Evolutionary conservation across 208 protist species (phyloP).

Genomic region (Trypanosoma scelopori): DNA sequence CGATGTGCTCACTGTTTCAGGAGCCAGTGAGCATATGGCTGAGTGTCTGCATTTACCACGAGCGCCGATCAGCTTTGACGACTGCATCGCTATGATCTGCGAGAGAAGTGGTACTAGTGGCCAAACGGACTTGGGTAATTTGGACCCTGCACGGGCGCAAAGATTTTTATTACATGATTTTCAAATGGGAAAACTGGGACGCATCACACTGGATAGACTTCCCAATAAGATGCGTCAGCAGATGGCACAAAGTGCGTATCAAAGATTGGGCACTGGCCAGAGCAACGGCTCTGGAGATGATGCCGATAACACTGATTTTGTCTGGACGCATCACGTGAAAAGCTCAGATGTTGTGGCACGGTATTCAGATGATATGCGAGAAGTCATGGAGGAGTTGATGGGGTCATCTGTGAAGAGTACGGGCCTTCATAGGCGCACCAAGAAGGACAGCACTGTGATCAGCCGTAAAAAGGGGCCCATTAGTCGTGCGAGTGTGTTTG

Average conservation of each 20-base stretch:
- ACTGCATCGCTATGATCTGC: constrained; percentile 89
- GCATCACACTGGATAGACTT: constrained; percentile 81
- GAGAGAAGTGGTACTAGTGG: constrained; percentile 83
- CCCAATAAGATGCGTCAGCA: constrained; percentile 49
- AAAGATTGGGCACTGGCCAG: constrained; percentile 1
- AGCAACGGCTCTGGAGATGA: neutral
- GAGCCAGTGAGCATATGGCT: constrained; percentile 73
- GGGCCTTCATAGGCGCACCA: neutral
- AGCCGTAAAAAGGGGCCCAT: constrained; percentile 83
- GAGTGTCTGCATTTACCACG: constrained; percentile 83
- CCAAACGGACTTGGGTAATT: constrained; percentile 80
- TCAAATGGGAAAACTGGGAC: constrained; percentile 73
- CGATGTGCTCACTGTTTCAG: constrained; percentile 67
- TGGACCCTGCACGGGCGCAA: constrained; percentile 67
- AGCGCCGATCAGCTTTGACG: constrained; percentile 87
- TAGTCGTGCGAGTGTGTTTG: constrained; percentile 53
- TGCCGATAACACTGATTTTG: constrained; percentile 30
- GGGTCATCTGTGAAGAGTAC: constrained; percentile 24
- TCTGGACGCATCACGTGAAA: constrained; percentile 75
- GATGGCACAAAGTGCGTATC: constrained; percentile 12
- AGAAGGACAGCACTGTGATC: constrained; percentile 52
- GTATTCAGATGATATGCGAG: constrained; percentile 81
- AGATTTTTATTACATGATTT: constrained; percentile 89
- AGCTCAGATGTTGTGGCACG: constrained; percentile 70
- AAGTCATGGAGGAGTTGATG: constrained; percentile 59